Evolutionary conservation across 331 rosid genomes (phyloP).

Genomic region (Acacia pycnantha): DNA sequence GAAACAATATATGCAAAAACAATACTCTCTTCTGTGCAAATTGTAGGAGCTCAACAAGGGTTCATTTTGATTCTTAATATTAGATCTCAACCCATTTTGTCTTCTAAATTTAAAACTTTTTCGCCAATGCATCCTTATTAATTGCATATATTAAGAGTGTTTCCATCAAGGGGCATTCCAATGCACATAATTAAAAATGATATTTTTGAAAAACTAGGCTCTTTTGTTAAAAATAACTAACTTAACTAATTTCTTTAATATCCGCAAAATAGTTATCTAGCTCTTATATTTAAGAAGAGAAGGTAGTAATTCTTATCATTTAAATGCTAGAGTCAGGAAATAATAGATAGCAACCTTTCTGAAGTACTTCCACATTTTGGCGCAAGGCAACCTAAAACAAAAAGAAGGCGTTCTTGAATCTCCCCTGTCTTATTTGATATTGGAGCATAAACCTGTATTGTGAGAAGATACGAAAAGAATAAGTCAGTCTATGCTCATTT

Average conservation of each 20-base stretch:
- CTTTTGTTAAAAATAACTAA: background rate
- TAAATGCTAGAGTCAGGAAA: background rate
- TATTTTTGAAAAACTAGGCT: background rate
- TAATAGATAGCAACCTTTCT: conserved; percentile 39
- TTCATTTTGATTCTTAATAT: no score
- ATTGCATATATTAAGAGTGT: background rate
- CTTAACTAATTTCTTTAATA: no score
- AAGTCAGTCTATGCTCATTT: background rate
- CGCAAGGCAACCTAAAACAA: conserved; percentile 63
- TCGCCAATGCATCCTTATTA: background rate
- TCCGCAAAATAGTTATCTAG: no score
- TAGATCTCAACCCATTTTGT: background rate
- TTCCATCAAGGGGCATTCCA: no score
- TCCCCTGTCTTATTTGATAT: conserved; percentile 28
- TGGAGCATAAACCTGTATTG: conserved; percentile 69
- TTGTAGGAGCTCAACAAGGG: background rate
- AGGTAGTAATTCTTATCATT: background rate
- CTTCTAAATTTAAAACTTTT: no score
- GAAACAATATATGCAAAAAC: background rate
- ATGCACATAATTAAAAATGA: background rate
- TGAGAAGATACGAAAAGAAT: background rate
- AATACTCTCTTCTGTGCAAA: background rate
- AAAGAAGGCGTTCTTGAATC: conserved; percentile 63
- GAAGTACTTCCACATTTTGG: conserved; percentile 55
- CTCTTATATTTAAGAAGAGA: background rate